Evolutionary conservation across 2,329 filamentous ascomycete species (phyloP).

Genomic region (Fusarium proliferatum): DNA sequence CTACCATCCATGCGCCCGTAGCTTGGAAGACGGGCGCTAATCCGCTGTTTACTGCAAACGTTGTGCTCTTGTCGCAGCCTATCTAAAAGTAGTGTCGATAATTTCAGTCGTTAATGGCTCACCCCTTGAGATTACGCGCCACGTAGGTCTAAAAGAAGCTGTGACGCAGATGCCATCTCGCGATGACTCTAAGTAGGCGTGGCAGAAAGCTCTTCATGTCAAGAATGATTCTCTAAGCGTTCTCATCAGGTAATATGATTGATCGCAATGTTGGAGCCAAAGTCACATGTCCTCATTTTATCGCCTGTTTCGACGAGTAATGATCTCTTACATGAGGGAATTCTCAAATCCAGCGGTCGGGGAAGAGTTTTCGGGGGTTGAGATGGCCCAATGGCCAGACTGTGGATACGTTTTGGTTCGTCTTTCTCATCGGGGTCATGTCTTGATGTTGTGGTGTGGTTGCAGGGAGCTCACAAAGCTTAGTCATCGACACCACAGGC

Average conservation of each 20-base stretch:
- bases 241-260: background rate
- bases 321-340: constrained; percentile 15
- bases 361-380: constrained; percentile 34
- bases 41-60: background rate
- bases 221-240: background rate
- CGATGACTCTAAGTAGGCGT: constrained; percentile 21
- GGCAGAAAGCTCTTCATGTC: background rate
- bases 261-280: background rate
- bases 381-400: constrained; percentile 42
- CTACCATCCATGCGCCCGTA: background rate
- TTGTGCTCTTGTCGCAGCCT: constrained; percentile 26
- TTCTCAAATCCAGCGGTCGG: constrained; percentile 18
- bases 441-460: constrained; percentile 45
- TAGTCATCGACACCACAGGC: constrained; percentile 34
- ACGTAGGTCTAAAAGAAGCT: constrained; percentile 7
- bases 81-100: constrained; percentile 3
- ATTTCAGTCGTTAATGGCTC: constrained; percentile 12
- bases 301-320: background rate
- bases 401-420: constrained; percentile 42
- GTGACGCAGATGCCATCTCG: constrained; percentile 24
- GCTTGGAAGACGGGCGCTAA: background rate
- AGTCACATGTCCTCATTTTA: background rate
- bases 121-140: constrained; percentile 10
- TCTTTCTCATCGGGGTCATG: constrained; percentile 39
- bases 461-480: constrained; percentile 30